phyloP scores from a whole-genome alignment of 2,329 filamentous ascomycete genomes.

The Hirsutella rhossiliensis region DNA sequence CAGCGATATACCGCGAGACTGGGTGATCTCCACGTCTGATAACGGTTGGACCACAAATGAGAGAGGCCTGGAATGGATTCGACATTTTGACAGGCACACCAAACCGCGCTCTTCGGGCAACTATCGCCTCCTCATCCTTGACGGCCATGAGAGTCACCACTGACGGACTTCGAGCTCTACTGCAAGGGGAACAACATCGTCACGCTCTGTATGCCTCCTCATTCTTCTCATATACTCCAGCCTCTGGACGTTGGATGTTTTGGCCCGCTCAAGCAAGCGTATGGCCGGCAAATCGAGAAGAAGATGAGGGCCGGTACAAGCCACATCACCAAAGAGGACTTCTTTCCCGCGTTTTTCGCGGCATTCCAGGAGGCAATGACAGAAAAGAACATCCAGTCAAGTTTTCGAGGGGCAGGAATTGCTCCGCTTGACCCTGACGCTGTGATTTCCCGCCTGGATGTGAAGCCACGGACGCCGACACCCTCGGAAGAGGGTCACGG shows the following conservation, averaged over 20 bases:
- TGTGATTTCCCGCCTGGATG: no score
- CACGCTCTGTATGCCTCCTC: neutral
- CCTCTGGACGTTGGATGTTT: no score
- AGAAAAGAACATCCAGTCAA: neutral
- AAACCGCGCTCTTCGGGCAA: no score
- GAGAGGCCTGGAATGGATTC: neutral
- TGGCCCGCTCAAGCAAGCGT: no score
- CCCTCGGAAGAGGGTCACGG: no score
- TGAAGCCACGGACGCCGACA: no score
- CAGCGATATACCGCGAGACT: neutral
- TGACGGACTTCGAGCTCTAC: neutral
- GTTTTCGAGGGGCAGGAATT: neutral
- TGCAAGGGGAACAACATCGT: neutral
- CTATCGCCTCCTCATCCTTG: neutral
- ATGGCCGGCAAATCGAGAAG: no score
- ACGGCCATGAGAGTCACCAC: neutral
- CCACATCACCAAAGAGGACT: neutral
- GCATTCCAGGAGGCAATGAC: neutral
- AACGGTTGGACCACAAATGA: no score
- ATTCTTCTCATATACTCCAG: no score
- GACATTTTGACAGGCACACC: neutral
- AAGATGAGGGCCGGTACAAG: no score
- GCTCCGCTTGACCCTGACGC: no score
- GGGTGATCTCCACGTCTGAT: neutral
- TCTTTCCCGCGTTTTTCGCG: neutral